Conservation (phyloP, 352 stramenopile genomes). For the Phytophthora ramorum region DNA sequence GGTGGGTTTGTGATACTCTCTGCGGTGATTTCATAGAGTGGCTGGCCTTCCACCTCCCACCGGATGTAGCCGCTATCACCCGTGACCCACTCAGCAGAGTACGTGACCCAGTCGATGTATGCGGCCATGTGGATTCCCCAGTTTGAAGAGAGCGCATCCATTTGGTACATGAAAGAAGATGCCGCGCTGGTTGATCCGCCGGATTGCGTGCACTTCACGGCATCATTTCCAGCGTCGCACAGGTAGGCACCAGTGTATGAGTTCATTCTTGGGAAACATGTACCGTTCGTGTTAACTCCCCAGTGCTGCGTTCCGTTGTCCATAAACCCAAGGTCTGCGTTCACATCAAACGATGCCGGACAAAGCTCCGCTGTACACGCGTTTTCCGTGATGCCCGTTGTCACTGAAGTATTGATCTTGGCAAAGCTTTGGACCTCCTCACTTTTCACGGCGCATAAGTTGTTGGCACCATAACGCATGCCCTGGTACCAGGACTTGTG, state of each 20-base stretch:
- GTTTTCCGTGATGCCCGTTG: constrained; percentile 51
- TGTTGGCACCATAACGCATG: constrained; percentile 61
- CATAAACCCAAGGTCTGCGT: constrained; percentile 41
- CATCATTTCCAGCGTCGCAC: constrained; percentile 50
- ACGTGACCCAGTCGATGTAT: constrained; percentile 57
- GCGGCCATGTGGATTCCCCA: constrained; percentile 80
- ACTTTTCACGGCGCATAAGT: constrained; percentile 39
- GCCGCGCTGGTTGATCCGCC: constrained; percentile 32
- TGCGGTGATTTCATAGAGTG: constrained; percentile 22
- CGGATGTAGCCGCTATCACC: constrained; percentile 27
- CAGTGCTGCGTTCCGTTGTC: constrained; percentile 35
- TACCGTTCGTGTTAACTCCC: constrained; percentile 49
- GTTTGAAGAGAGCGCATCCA: constrained; percentile 94
- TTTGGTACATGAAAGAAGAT: constrained; percentile 51
- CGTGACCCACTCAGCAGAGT: constrained; percentile 26
- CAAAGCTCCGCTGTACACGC: constrained; percentile 43
- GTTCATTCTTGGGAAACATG: constrained; percentile 63
- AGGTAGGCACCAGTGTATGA: constrained; percentile 57
- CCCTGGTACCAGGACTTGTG: constrained; percentile 63
- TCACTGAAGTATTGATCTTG: constrained; percentile 36
- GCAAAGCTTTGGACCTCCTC: constrained; percentile 21
- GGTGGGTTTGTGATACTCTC: constrained; percentile 36
- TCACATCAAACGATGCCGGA: constrained; percentile 52
- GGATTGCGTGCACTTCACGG: constrained; percentile 26
- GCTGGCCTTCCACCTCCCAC: constrained; percentile 25